Percentiles rank a stretch among this genome's conserved stretches.
Conservation (phyloP, 176 grass and related monocot species). For the Oropetium thomaeum region DNA sequence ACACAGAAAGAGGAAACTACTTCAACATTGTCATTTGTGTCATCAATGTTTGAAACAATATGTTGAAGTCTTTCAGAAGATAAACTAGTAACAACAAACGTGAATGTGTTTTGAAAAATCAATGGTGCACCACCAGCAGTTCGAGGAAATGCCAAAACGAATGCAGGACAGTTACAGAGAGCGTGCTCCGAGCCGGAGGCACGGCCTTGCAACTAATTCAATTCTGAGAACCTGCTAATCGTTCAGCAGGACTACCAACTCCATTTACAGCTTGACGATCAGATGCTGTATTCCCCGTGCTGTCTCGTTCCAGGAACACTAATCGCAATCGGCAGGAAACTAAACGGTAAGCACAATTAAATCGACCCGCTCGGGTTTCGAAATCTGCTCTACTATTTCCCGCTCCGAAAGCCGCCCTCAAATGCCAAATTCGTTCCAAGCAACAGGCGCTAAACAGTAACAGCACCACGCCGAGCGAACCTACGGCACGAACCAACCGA, state of each 20-base stretch:
- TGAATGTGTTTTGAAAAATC: not conserved
- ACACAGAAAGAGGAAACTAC: not conserved
- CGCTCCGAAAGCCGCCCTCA: not conserved
- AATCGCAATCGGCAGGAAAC: not conserved
- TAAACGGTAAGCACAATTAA: not conserved
- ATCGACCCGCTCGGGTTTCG: not conserved
- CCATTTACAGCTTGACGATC: not conserved
- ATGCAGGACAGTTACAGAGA: not conserved
- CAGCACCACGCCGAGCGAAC: not conserved
- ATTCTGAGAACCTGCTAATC: not conserved
- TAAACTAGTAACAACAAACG: not conserved
- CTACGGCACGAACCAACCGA: not conserved
- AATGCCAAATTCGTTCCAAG: not conserved
- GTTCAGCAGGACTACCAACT: not conserved
- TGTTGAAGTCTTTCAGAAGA: not conserved
- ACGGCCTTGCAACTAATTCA: not conserved
- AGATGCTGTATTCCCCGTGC: not conserved
- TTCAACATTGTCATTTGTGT: not conserved
- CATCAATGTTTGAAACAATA: not conserved
- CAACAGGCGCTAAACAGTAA: not conserved
- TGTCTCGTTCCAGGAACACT: not conserved
- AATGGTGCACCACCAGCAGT: not conserved
- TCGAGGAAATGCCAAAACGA: slow-evolving; percentile 13
- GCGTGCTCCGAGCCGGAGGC: not conserved
- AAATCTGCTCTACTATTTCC: not conserved